Evolutionary conservation across 805 yeast genomes (phyloP).

Genomic region (Candida peoriensis): DNA sequence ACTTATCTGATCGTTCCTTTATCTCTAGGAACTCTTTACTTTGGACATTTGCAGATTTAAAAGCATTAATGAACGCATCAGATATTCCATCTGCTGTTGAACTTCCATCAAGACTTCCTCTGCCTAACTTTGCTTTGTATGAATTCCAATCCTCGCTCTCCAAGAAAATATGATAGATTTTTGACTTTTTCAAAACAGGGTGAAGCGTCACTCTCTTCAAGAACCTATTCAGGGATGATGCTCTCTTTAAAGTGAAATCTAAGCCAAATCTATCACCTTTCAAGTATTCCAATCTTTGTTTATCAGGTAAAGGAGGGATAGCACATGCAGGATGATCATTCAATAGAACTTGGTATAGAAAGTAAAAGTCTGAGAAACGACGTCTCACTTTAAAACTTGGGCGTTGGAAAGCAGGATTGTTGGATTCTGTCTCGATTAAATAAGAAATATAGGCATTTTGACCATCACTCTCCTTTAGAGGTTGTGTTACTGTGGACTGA

Average conservation of each 20-base stretch:
- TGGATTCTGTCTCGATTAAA: constrained; percentile 56
- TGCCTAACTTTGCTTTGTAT: constrained; percentile 52
- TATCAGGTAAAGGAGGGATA: constrained; percentile 92
- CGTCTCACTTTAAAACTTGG: constrained; percentile 54
- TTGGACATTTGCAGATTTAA: constrained; percentile 64
- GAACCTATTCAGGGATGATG: constrained; percentile 75
- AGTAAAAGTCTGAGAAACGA: constrained; percentile 83
- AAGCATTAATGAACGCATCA: constrained; percentile 91
- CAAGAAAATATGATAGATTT: constrained; percentile 64
- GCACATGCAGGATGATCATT: constrained; percentile 82
- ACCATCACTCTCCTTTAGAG: constrained; percentile 67
- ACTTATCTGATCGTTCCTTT: constrained; percentile 72
- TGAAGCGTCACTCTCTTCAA: constrained; percentile 69
- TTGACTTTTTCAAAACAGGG: constrained; percentile 63
- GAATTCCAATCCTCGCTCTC: constrained; percentile 74
- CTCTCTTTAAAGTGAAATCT: constrained; percentile 79
- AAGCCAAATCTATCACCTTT: constrained; percentile 89
- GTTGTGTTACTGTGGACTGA: constrained; percentile 45
- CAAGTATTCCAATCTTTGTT: constrained; percentile 83
- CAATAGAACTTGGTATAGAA: constrained; percentile 65
- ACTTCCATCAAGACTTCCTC: constrained; percentile 13
- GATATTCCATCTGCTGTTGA: constrained; percentile 62
- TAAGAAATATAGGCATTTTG: constrained; percentile 77
- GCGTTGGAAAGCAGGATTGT: constrained; percentile 51
- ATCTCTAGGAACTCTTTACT: constrained; percentile 79